Conservation (phyloP, 495 filamentous ascomycete genomes). For the Parachaetomium inaequale region DNA sequence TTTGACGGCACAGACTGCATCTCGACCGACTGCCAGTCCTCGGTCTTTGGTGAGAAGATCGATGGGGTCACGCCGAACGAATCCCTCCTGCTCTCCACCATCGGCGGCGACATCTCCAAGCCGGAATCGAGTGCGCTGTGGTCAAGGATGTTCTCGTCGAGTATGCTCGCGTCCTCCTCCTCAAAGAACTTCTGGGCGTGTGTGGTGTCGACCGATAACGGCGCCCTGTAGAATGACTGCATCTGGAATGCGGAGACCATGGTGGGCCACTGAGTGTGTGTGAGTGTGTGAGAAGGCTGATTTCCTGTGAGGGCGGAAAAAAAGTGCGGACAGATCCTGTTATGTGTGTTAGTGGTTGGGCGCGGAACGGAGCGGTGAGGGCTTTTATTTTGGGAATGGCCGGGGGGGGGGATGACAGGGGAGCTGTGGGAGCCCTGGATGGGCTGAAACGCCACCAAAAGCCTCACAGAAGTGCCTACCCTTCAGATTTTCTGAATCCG, state of each 20-base stretch:
- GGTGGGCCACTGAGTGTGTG: slow-evolving; percentile 30
- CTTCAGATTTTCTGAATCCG: neutral
- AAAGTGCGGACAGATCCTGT: slow-evolving; percentile 30
- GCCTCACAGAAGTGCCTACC: slow-evolving; percentile 8
- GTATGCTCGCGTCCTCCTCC: slow-evolving; percentile 75
- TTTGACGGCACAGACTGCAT: slow-evolving; percentile 56
- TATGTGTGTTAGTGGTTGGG: slow-evolving; percentile 39
- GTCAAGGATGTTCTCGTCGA: slow-evolving; percentile 84
- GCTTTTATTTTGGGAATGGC: slow-evolving; percentile 30
- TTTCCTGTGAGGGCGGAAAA: slow-evolving; percentile 14
- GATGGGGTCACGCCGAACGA: slow-evolving; percentile 66
- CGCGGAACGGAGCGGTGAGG: slow-evolving; percentile 32
- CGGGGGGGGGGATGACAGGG: slow-evolving; percentile 19
- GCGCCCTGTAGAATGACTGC: slow-evolving; percentile 61
- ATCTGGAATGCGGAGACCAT: slow-evolving; percentile 53
- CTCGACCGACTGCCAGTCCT: slow-evolving; percentile 63
- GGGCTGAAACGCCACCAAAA: slow-evolving; percentile 7
- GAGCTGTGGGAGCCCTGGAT: slow-evolving; percentile 6
- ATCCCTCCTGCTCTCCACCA: slow-evolving; percentile 62
- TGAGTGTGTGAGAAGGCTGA: slow-evolving; percentile 17
- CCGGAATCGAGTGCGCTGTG: slow-evolving; percentile 58
- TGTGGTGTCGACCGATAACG: slow-evolving; percentile 59
- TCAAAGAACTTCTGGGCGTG: slow-evolving; percentile 61
- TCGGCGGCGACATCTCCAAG: slow-evolving; percentile 64
- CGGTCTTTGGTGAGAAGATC: slow-evolving; percentile 70